Base-by-base conservation (phyloP, 2,329 filamentous ascomycete species). In the Diplodia sapinea region DNA sequence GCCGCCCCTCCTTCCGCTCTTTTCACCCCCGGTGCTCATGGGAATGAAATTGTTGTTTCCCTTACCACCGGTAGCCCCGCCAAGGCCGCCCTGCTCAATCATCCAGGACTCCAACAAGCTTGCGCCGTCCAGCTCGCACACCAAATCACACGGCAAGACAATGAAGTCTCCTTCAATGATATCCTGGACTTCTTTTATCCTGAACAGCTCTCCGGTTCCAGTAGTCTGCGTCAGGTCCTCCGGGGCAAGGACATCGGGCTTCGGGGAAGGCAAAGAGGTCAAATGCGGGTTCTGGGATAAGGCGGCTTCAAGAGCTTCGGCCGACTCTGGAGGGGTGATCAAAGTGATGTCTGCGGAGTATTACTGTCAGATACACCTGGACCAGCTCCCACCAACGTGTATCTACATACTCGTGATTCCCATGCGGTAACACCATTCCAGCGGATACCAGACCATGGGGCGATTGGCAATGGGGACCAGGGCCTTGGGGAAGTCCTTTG, bases 21-120 rank as follows among this genome's bases (percentile, higher is more conserved):
- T 82, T 74, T 88, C 86, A 50, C 84, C 85, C 38, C 85, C 84
- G 9, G 84, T 74, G 2, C 82, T 82, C 49, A 80, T 75, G 31
- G 84, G 82, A 26, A 82, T 81, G 6, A 80, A 81, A 2, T 79
- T 79, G 57, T 75, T 76, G 23, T 80, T 80, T 52, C 79, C 76
- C 15, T 75, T 74, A 57, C 86, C 84, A 15, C 84, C 86, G 2
- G 89, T 84, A 15, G 83, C 80, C 82, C 88, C 72, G 79, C 86
- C 78, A 2, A 94, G 83, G 47, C 89, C 91, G 17, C 88, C 89
- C 61, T 93, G 88, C 72, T 91, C 88, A 36, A 94, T 88, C 90
- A 97, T 94, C 93, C 95, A 99, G 69, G 94, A 88, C 78, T 97
- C 93, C 2, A 96, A 81, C 26, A 98, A 84, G 70, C 89, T 88